Base-by-base conservation (phyloP, 2,329 filamentous ascomycete genomes). In the Fusarium sublunatum region DNA sequence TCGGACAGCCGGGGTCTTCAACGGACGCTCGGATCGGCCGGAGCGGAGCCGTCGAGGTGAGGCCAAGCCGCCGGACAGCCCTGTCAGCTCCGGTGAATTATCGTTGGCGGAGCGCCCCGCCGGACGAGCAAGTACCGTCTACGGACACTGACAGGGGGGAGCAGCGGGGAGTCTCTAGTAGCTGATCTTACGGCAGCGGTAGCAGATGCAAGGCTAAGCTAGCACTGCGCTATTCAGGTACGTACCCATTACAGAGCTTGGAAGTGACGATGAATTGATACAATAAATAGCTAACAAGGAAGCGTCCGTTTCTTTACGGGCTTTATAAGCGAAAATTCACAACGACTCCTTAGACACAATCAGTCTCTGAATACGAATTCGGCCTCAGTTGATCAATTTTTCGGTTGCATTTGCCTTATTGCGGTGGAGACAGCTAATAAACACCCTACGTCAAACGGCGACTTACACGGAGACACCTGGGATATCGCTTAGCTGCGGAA, bases 1-100 rank as follows among this genome's bases (percentile, higher is more conserved):
- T 54, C 64, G 65, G 67, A 44, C 61, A 46, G 42, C 38, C 65
- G 65, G 67, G 53, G 44, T 22, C 19, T 46, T 26, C 13, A 35
- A 39, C 59, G 67, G 67, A 35, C 53, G 40, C 35, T 49, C 52
- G 67, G 67, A 61, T 53, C 46, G 36, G 22, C 34, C 15, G 36
- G 36, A 22, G 19, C 36, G 36, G 40, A 53, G 42, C 31, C 43
- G 31, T 29, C 26, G 47, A 62, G 52, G 45, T 51, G 49, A 61
- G n/a, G 51, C 32, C 39, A 54, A 41, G 28, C 13, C 38, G 35
- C 19, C 19, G 19, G 19, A 19, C 19, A 19, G 19, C 19, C 19
- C 19, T 19, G 51, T 29, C 41, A 44, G 53, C 31, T 68, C 68
- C 68, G 68, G 56, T 58, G 56, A 62, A 70, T 70, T 70, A 68